Evolutionary conservation across 23 red algal genomes (phyloP).

Genomic region (Cyanidiococcus yangmingshanensis): DNA sequence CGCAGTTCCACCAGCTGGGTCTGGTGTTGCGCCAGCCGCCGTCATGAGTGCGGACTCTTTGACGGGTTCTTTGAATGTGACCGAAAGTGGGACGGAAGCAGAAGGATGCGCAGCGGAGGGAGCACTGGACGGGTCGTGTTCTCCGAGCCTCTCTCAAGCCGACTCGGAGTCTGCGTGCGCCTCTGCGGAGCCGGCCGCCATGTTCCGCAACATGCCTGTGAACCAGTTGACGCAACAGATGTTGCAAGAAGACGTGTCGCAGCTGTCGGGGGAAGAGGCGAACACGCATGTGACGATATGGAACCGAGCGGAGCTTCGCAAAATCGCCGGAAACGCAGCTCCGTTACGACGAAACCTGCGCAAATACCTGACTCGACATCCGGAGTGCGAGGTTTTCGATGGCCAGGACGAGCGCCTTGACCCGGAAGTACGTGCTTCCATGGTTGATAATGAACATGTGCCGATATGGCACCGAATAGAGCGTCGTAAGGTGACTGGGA

Average conservation of each 20-base stretch:
- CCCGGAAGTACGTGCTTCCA: conserved; percentile 12
- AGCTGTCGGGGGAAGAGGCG: conserved; percentile 25
- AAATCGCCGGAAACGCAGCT: conserved; percentile 64
- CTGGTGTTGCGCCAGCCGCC: background rate
- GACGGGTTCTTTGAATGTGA: background rate
- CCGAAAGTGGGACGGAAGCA: background rate
- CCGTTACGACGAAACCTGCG: conserved; percentile 53
- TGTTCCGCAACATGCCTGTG: background rate
- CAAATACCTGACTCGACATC: conserved; percentile 44
- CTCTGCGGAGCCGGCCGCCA: background rate
- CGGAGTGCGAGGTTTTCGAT: conserved; percentile 60
- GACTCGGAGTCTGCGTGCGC: background rate
- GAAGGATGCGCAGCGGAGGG: background rate
- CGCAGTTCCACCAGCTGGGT: background rate
- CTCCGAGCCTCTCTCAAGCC: background rate
- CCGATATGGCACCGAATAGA: conserved; percentile 80
- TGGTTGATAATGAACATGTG: conserved; percentile 66
- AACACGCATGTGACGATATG: conserved; percentile 41
- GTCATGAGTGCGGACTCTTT: background rate
- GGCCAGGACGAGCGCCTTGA: conserved; percentile 47
- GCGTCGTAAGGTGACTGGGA: conserved; percentile 77
- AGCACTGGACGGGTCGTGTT: background rate
- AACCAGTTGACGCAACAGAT: background rate
- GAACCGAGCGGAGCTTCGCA: conserved; percentile 44
- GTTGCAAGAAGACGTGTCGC: conserved; percentile 17